Conservation (phyloP, 192 early-diverging fungal genomes). For the Mortierella antarctica region DNA sequence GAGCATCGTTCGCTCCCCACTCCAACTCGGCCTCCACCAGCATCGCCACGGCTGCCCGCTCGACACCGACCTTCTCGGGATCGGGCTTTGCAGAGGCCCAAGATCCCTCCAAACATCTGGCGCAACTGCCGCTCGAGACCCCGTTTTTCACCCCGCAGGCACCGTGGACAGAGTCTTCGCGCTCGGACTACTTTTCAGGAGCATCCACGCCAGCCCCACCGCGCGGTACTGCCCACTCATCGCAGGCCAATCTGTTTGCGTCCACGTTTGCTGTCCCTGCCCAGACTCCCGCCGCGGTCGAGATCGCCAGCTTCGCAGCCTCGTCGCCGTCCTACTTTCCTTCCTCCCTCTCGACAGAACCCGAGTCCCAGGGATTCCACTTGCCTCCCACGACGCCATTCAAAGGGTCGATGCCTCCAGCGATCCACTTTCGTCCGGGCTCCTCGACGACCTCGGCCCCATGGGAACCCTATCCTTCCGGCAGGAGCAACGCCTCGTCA, state of each 20-base stretch:
- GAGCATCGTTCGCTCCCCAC: background rate
- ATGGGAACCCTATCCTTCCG: slow-evolving; percentile 18
- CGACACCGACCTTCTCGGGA: slow-evolving; percentile 23
- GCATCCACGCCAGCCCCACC: slow-evolving; percentile 8
- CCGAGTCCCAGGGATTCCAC: slow-evolving; percentile 18
- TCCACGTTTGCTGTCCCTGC: slow-evolving; percentile 24
- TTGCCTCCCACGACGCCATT: slow-evolving; percentile 17
- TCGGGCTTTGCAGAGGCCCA: slow-evolving; percentile 39
- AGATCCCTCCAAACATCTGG: slow-evolving; percentile 25
- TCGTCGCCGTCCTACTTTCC: slow-evolving; percentile 50
- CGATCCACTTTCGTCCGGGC: background rate
- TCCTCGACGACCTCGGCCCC: background rate
- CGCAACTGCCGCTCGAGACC: slow-evolving; percentile 32
- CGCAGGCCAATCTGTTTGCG: slow-evolving; percentile 14
- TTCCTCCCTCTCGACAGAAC: slow-evolving; percentile 3
- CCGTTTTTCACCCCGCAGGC: slow-evolving; percentile 41
- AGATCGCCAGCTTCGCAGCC: slow-evolving; percentile 42
- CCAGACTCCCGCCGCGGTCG: slow-evolving; percentile 39
- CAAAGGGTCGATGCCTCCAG: slow-evolving; percentile 11
- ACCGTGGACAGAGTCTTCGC: slow-evolving; percentile 23
- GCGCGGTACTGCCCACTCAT: background rate
- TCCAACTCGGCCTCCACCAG: slow-evolving; percentile 8
- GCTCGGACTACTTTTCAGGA: slow-evolving; percentile 32
- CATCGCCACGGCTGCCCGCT: slow-evolving; percentile 18
- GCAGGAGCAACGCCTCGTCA: background rate